Evolutionary conservation across 106 monocot genomes (phyloP), one percentile per base, ranked within the genome.

Genomic region (Dendrobium nobile): DNA sequence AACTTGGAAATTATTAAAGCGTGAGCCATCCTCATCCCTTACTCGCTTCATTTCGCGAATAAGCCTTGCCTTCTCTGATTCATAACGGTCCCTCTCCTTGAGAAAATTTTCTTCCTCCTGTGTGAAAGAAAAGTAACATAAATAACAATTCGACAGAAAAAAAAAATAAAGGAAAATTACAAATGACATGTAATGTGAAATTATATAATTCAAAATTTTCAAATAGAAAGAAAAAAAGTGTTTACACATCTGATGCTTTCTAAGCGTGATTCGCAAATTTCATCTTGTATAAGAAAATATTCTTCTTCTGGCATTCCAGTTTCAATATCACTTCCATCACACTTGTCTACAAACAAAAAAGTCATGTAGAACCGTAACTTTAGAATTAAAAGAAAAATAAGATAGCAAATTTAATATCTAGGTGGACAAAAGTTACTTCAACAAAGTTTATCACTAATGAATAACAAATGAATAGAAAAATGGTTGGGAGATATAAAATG

Each of bases 41-140:
- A 95, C 79, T 8, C 99, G 99, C 79, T 99, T 99, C 95, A 99
- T 99, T 88, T 99, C 99, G 77, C 99, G 99, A 77, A 99, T 93
- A 40, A 95, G 88, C 73, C 92, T 93, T 85, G 86, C 95, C 77
- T 99, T 99, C 77, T 99, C 99, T 28, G 95, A 78, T 82, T 99
- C 99, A 86, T 90, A 99, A 67, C 91, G 93, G 47, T 99, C 99
- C 77, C 91, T 90, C 79, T 99, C 99, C 54, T 91, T 81, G 45
- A 91, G 40, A 54, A 81, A 83, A 56, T 67, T 80, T 75, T 99
- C 99, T 92, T 99, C 99, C 81, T 99, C 99, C 99, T 99, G 80
- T 81, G 79, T 54, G 4, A 77, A 82, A 73, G 42, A 48, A 82
- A 41, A 47, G 58, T 33, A 79, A 48, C 28, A 55, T 10, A 13